Evolutionary conservation across 1,284 basidiomycete genomes (phyloP).

Genomic region (Cerioporus squamosus): DNA sequence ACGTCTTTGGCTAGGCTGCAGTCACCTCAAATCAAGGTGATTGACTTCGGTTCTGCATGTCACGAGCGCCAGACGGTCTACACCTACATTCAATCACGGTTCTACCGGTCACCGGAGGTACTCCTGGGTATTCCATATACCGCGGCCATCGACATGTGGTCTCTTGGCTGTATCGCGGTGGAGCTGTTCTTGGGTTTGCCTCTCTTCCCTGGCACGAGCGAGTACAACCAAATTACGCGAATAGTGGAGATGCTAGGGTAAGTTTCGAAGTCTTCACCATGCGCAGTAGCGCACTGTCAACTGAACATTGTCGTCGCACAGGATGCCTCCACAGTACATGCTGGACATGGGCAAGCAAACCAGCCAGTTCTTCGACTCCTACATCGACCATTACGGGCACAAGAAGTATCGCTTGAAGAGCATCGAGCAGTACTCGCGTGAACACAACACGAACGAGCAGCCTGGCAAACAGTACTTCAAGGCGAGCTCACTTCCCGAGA

Average conservation of each 20-base stretch:
- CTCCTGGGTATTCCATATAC: slow-evolving; percentile 95
- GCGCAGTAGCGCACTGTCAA: background rate
- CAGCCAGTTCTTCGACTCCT: slow-evolving; percentile 90
- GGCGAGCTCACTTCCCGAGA: slow-evolving; percentile 91
- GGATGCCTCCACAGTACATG: slow-evolving; percentile 91
- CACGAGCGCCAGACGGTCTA: slow-evolving; percentile 99
- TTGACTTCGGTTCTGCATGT: slow-evolving; percentile 99
- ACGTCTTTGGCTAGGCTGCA: slow-evolving; percentile 68
- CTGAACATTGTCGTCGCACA: slow-evolving; percentile 34
- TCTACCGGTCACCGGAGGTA: slow-evolving; percentile 98
- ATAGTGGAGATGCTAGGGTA: slow-evolving; percentile 99
- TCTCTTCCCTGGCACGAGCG: slow-evolving; percentile 97
- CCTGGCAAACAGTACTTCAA: slow-evolving; percentile 99
- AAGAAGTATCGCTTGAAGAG: slow-evolving; percentile 91
- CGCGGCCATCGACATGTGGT: slow-evolving; percentile 96
- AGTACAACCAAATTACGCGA: slow-evolving; percentile 97
- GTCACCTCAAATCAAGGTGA: slow-evolving; percentile 98
- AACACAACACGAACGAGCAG: slow-evolving; percentile 95
- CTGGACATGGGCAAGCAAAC: slow-evolving; percentile 97
- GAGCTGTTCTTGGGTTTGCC: slow-evolving; percentile 97
- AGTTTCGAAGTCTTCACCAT: slow-evolving; percentile 34
- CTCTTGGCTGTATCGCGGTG: slow-evolving; percentile 94
- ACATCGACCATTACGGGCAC: slow-evolving; percentile 82
- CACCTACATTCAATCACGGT: slow-evolving; percentile 98
- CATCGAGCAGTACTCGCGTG: slow-evolving; percentile 93